A percentile compares a stretch with the other conserved stretches of the same genome.
Evolutionary conservation across 768 basidiomycete genomes (phyloP).

Genomic region (Albatrellus ellisii): DNA sequence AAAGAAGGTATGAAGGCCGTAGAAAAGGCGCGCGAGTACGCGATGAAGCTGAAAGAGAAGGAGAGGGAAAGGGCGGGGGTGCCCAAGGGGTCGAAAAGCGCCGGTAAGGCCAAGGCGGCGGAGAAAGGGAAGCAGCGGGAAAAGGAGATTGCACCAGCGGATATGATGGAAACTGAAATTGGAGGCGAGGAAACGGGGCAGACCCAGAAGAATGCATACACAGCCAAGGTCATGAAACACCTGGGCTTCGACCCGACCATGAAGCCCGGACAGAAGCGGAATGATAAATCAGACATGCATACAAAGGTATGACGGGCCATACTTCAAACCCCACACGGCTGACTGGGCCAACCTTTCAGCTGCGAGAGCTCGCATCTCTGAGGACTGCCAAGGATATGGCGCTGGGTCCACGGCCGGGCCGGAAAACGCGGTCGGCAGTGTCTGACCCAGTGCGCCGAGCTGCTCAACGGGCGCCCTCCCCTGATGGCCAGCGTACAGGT

Average conservation of each 20-base stretch:
- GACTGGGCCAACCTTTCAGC: slow-evolving; percentile 21
- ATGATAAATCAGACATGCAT: slow-evolving; percentile 26
- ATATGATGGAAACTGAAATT: slow-evolving; percentile 10
- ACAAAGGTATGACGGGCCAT: slow-evolving; percentile 37
- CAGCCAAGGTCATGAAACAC: slow-evolving; percentile 50
- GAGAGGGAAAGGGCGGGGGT: background rate
- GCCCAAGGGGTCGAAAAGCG: slow-evolving; percentile 9
- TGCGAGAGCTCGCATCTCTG: slow-evolving; percentile 40
- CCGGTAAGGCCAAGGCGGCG: slow-evolving; percentile 9
- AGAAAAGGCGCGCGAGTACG: slow-evolving; percentile 42
- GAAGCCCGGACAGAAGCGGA: slow-evolving; percentile 34
- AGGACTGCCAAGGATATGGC: slow-evolving; percentile 37
- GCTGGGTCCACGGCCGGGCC: slow-evolving; percentile 53
- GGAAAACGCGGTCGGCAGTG: slow-evolving; percentile 52
- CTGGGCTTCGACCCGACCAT: slow-evolving; percentile 72
- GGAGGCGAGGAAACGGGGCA: slow-evolving; percentile 13
- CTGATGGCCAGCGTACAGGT: slow-evolving; percentile 9
- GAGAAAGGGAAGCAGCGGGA: slow-evolving; percentile 12
- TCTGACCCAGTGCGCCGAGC: slow-evolving; percentile 18
- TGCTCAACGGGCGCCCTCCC: background rate
- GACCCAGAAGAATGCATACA: slow-evolving; percentile 37
- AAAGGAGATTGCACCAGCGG: slow-evolving; percentile 12
- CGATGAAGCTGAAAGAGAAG: slow-evolving; percentile 17
- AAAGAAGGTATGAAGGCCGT: slow-evolving; percentile 57
- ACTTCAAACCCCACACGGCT: background rate